Evolutionary conservation across 1,139 yeast genomes (phyloP), one percentile per base, ranked within the genome.

Genomic region (Yamadazyma conglobata): DNA sequence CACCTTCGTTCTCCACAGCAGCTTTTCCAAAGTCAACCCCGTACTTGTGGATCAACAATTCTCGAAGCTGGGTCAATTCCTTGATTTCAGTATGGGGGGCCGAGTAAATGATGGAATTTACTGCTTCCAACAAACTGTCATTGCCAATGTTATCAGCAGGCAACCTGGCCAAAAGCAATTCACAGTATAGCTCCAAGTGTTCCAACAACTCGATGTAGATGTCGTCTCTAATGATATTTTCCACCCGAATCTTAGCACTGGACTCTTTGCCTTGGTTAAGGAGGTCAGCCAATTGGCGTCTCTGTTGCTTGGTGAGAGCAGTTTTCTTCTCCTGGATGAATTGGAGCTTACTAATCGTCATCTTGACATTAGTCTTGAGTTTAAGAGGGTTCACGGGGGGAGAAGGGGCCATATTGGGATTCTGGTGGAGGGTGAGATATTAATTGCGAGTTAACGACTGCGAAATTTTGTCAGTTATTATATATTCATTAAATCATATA

Each of bases 171-270:
- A 85, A 70, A 11, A 87, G 56, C 14, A 89, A 61, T 54, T 89
- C 96, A 50, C 96, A 83, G 53, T 87, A 86, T 15, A 89, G 64
- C 55, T 87, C 95, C 30, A 88, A 58, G 27, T 75, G 73, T 55
- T 89, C 96, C 35, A 87, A 65, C 14, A 89, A 60, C 54, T 89
- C 96, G 14, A 85, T 75, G 48, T 82, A 78, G 27, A 86, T 77
- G 50, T 89, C 96, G 46, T 86, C 94, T 20, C 91, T 72, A 16
- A 89, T 85, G 36, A 88, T 75, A 47, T 85, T 84, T 46, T 88
- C 96, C 3, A 87, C 94, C 31, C 95, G 62, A 37, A 88, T 87
- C 37, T 74, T 73, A 13, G 96, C 96, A 47, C 89, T 84, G 33
- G 82, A 79, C 42, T 86, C 91, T 50, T 85, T 86, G 5, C 89